A percentile compares a stretch with the other conserved stretches of the same genome.
Conservation (phyloP, 768 basidiomycete genomes). For the Suillus subalutaceus region DNA sequence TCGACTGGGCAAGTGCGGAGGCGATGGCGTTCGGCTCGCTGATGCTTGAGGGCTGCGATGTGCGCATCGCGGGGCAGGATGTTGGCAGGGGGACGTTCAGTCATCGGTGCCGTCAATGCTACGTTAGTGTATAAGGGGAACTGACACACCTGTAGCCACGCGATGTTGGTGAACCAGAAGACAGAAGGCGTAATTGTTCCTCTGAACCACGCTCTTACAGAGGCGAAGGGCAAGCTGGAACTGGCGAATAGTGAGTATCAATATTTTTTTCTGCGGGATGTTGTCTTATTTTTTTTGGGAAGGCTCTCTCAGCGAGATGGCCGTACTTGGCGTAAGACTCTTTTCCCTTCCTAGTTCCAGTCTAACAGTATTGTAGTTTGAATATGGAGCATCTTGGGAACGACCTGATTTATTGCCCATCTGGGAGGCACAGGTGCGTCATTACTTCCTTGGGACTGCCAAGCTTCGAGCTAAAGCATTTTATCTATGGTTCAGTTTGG, state of each 20-base stretch:
- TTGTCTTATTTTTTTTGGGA: conserved; percentile 3
- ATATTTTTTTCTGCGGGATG: neutral
- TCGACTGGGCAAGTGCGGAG: conserved; percentile 94
- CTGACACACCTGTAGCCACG: conserved; percentile 52
- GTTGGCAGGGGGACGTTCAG: conserved; percentile 91
- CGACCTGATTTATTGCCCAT: conserved; percentile 78
- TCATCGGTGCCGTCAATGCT: conserved; percentile 50
- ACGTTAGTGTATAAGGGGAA: neutral
- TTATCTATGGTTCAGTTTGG: conserved; percentile 58
- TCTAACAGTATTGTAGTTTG: conserved; percentile 57
- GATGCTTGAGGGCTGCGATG: conserved; percentile 78
- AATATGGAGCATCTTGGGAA: conserved; percentile 91
- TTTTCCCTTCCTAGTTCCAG: neutral
- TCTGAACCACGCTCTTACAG: conserved; percentile 64
- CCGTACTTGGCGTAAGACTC: conserved; percentile 75
- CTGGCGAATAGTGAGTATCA: conserved; percentile 79
- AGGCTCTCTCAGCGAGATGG: conserved; percentile 91
- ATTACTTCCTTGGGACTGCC: neutral
- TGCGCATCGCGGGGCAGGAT: conserved; percentile 92
- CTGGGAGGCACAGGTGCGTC: conserved; percentile 85
- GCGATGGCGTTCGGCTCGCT: conserved; percentile 88
- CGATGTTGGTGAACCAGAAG: conserved; percentile 89
- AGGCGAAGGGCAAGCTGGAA: conserved; percentile 69
- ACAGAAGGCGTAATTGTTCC: conserved; percentile 82
- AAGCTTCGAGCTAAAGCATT: neutral